Evolutionary conservation across 1,284 basidiomycete species (phyloP).

Genomic region (Sporisorium scitamineum): DNA sequence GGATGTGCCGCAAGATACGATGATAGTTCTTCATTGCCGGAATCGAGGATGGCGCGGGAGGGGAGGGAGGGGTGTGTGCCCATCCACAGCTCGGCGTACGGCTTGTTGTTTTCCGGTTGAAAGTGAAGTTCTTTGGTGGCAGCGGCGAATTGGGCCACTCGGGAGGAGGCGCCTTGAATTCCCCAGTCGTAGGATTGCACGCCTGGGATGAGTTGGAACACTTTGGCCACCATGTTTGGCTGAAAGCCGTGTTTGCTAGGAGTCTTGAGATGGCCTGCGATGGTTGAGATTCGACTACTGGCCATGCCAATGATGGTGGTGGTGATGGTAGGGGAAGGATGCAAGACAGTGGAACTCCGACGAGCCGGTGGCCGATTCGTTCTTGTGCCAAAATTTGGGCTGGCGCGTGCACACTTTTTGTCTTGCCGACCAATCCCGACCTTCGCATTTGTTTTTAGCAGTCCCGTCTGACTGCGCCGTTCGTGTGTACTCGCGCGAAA

Average conservation of each 20-base stretch:
- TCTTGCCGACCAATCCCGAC: slow-evolving; percentile 3
- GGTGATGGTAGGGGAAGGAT: not conserved
- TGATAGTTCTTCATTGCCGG: slow-evolving; percentile 19
- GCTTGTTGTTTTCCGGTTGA: slow-evolving; percentile 36
- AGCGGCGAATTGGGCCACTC: slow-evolving; percentile 60
- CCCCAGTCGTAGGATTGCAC: slow-evolving; percentile 69
- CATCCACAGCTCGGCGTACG: slow-evolving; percentile 81
- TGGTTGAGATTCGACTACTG: slow-evolving; percentile 1
- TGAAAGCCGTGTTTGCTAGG: not conserved
- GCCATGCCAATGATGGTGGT: slow-evolving; percentile 2
- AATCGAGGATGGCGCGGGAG: slow-evolving; percentile 73
- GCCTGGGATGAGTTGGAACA: slow-evolving; percentile 63
- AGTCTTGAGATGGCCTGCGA: slow-evolving; percentile 13
- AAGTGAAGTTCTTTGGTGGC: slow-evolving; percentile 50
- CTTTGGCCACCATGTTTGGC: not conserved
- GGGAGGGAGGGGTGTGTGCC: slow-evolving; percentile 93
- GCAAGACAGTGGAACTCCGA: not conserved
- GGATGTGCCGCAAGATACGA: slow-evolving; percentile 48
- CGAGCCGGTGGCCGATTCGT: no score
- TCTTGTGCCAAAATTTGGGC: not conserved
- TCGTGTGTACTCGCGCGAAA: no score
- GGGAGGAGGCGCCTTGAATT: slow-evolving; percentile 29
- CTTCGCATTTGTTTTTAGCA: not conserved
- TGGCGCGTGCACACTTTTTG: slow-evolving; percentile 3
- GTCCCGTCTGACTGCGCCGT: not conserved